Evolutionary conservation across 352 stramenopile genomes (phyloP).

Genomic region (Phytophthora hybrid): DNA sequence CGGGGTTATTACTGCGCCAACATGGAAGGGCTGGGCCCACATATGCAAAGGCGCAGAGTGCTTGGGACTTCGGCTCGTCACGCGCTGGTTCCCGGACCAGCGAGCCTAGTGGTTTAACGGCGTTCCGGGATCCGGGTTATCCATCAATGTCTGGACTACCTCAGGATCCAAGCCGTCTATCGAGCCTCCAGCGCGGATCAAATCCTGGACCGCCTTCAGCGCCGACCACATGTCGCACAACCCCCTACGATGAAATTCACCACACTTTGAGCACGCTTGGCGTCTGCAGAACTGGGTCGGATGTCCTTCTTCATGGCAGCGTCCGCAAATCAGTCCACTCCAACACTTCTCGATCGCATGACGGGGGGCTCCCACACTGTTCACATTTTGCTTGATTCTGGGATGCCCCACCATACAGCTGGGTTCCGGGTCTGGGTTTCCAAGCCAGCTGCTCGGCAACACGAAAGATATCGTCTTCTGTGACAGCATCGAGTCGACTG

Average conservation of each 20-base stretch:
- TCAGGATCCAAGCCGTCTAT: background rate
- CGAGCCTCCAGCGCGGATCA: background rate
- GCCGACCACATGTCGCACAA: slow-evolving; percentile 8
- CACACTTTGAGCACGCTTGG: slow-evolving; percentile 4
- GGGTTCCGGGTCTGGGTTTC: background rate
- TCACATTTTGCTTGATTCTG: background rate
- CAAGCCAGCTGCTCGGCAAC: background rate
- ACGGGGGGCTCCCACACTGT: background rate
- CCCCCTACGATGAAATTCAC: slow-evolving; percentile 1
- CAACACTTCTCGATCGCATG: background rate
- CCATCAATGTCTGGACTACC: background rate
- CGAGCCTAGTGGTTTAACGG: slow-evolving; percentile 27
- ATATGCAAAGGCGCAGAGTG: slow-evolving; percentile 14
- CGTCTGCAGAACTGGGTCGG: slow-evolving; percentile 8
- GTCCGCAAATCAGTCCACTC: background rate
- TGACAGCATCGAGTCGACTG: too few species aligned
- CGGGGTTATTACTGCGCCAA: background rate
- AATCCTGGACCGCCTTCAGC: background rate
- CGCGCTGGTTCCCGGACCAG: slow-evolving; percentile 17
- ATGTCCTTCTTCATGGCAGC: slow-evolving; percentile 14
- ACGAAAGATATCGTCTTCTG: too few species aligned
- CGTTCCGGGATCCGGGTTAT: background rate
- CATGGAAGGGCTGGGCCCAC: slow-evolving; percentile 12
- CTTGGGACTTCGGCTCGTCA: slow-evolving; percentile 21
- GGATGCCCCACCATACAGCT: background rate